Evolutionary conservation across 805 yeast species (phyloP), one percentile per base, ranked within the genome.

Genomic region (Myxozyma lipomycoides): DNA sequence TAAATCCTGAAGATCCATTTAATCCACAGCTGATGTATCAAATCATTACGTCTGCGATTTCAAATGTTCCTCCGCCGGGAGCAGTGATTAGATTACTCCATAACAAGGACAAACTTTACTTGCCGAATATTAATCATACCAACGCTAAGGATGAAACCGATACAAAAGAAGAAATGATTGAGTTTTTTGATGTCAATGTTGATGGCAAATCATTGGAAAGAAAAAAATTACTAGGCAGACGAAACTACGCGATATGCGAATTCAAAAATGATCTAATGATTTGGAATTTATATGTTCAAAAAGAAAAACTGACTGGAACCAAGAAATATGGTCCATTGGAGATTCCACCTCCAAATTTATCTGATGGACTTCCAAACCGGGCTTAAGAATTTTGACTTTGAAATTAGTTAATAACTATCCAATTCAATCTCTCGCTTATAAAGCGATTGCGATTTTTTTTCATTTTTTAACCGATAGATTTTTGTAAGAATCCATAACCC

Each of bases 1-100:
- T 88, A 5, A 61, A 61, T 76, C 77, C 60, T 57, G 73, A 45
- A 78, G 64, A 67, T 15, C 90, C 95, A 0, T 82, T 81, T 56
- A 66, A 72, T 36, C 96, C 90, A 68, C 84, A 86, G 32, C 70
- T 55, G 19, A 54, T 54, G 58, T 52, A 49, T 37, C 58, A 52
- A 26, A 79, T 93, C 40, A 83, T 88, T 40, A 82, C 93, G 5
- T 86, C 96, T 17, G 98, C 98, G 2, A 88, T 91, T 51, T 81
- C 84, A 25, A 91, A 91, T 66, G 81, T 93, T 0, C 96, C 98
- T 10, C 98, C 98, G 1, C 96, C 97, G 1, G 79, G 81, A 64
- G 82, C 83, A 4, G 85, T 91, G 84, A 93, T 95, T 0, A 69
- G 71, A 4, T 71, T 91, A 56, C 70, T 91, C 59, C 76, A 84